Percentiles rank a stretch among this genome's conserved stretches.
phyloP scores from a whole-genome alignment of 129 eudicot genomes.

The Helianthus tuberosus region DNA sequence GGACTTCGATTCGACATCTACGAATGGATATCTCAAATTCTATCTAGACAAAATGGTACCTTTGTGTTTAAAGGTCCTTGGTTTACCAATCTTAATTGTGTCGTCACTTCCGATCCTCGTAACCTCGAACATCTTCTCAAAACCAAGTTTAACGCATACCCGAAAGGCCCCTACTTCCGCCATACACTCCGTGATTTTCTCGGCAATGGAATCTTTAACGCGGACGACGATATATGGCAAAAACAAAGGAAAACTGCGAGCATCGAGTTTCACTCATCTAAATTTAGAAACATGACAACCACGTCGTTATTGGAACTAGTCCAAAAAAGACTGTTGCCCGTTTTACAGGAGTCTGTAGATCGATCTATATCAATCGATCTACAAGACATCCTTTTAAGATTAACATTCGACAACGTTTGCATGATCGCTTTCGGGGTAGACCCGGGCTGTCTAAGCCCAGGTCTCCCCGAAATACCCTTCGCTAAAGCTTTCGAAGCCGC shows the following conservation, averaged over 20 bases:
- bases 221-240: conserved; percentile 86
- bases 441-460: conserved; percentile 85
- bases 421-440: conserved; percentile 99
- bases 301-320: conserved; percentile 75
- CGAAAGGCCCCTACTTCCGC: conserved; percentile 82
- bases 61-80: conserved; percentile 76
- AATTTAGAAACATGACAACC: conserved; percentile 72
- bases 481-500: conserved; percentile 91
- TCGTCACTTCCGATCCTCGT: conserved; percentile 84
- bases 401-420: conserved; percentile 94
- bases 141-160: conserved; percentile 71
- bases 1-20: conserved; percentile 68
- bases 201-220: conserved; percentile 83
- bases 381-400: conserved; percentile 75
- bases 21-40: conserved; percentile 69
- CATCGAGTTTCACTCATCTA: conserved; percentile 86
- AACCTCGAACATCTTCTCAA: conserved; percentile 86
- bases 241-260: conserved; percentile 90
- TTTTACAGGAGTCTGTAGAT: conserved; percentile 53
- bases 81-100: conserved; percentile 78
- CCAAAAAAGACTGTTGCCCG: conserved; percentile 67
- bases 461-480: conserved; percentile 81
- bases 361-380: conserved; percentile 50
- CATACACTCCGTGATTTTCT: conserved; percentile 64
- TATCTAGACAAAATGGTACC: conserved; percentile 61